phyloP scores from a whole-genome alignment of 2,329 filamentous ascomycete species.

The Fusarium odoratissimum region DNA sequence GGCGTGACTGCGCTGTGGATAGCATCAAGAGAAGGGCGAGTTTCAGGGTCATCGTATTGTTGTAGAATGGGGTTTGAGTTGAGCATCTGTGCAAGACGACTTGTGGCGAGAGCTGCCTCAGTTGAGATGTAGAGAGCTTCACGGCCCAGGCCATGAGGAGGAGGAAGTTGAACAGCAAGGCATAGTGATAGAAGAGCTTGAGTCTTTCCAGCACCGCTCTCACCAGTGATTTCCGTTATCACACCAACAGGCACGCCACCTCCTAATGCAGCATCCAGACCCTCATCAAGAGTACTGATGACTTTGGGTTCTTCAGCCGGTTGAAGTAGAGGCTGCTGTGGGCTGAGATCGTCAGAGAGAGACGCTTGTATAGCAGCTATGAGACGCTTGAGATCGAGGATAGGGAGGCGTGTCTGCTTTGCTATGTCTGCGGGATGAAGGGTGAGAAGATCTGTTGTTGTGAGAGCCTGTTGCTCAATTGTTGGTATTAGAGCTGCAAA shows the following conservation, averaged over 20 bases:
- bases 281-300: slow-evolving; percentile 84
- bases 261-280: slow-evolving; percentile 75
- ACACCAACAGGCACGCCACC: slow-evolving; percentile 86
- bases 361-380: slow-evolving; percentile 73
- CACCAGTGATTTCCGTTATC: slow-evolving; percentile 90
- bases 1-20: slow-evolving; percentile 86
- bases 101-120: slow-evolving; percentile 85
- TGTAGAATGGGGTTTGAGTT: slow-evolving; percentile 70
- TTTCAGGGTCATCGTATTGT: slow-evolving; percentile 39
- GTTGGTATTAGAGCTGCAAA: slow-evolving; percentile 81
- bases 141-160: slow-evolving; percentile 75
- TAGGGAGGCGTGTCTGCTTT: slow-evolving; percentile 83
- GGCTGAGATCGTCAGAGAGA: slow-evolving; percentile 70
- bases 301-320: slow-evolving; percentile 12
- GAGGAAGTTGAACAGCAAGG: slow-evolving; percentile 83
- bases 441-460: slow-evolving; percentile 85
- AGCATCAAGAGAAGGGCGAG: slow-evolving; percentile 73
- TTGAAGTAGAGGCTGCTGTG: slow-evolving; percentile 41
- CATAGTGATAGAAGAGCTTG: slow-evolving; percentile 90
- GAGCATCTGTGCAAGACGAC: slow-evolving; percentile 83
- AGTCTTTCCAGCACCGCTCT: slow-evolving; percentile 95
- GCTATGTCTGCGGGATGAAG: slow-evolving; percentile 86
- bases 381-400: slow-evolving; percentile 82
- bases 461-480: slow-evolving; percentile 81
- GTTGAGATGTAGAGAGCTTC: slow-evolving; percentile 95